These are phyloP conservation scores for Thalassiosira sp. DNA, from an alignment of 352 stramenopile species.

Conservation along the genomic window DNA sequence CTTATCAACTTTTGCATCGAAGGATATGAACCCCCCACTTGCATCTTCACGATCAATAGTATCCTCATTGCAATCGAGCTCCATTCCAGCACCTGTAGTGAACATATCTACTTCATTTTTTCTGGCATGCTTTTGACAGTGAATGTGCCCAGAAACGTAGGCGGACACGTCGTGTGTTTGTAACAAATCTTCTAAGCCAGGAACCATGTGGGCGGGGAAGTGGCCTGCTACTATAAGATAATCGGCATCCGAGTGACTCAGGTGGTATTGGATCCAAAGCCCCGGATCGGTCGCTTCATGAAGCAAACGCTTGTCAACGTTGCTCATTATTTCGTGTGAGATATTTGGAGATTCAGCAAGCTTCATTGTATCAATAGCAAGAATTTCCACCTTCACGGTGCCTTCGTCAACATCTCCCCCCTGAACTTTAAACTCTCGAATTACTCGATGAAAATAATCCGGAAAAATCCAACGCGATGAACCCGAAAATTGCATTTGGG, in stretches of 20 bases:
- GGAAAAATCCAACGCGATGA: constrained; percentile 24
- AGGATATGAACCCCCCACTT: constrained; percentile 13
- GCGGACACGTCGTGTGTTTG: constrained; percentile 14
- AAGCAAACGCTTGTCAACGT: not conserved
- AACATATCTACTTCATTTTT: constrained; percentile 10
- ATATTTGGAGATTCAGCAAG: not conserved
- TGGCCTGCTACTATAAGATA: constrained; percentile 30
- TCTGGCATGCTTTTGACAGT: constrained; percentile 19
- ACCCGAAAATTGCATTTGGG: constrained; percentile 18
- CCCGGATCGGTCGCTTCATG: not conserved
- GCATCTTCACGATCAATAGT: constrained; percentile 11
- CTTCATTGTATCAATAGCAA: constrained; percentile 21
- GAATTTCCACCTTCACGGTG: constrained; percentile 19
- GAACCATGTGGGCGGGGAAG: constrained; percentile 4
- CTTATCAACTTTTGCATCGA: constrained; percentile 7
- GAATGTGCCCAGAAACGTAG: constrained; percentile 19
- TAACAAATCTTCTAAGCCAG: constrained; percentile 12
- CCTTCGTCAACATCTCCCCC: not conserved
- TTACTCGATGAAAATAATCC: constrained; percentile 22
- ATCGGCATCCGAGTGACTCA: constrained; percentile 19
- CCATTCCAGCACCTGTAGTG: constrained; percentile 18
- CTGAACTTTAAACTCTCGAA: constrained; percentile 12
- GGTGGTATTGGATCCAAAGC: constrained; percentile 13
- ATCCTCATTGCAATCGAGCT: constrained; percentile 8
- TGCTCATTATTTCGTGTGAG: not conserved